Evolutionary conservation across 2,329 filamentous ascomycete species (phyloP), one percentile per base, ranked within the genome.

Genomic region (Cladosporium sp.): DNA sequence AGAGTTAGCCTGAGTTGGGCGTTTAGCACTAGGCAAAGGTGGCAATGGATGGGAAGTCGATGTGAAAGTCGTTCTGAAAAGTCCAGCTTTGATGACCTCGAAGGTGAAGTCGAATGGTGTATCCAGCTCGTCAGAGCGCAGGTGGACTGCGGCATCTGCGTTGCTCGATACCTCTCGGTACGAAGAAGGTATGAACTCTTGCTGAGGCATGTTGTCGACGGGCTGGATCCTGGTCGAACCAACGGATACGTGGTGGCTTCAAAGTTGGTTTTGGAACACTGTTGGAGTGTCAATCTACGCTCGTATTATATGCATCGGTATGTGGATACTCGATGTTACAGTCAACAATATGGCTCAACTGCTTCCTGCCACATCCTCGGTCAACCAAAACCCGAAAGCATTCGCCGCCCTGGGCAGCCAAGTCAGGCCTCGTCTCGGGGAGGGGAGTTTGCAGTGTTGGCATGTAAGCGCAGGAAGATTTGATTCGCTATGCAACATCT

Each of bases 1-100:
- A 14, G 74, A 67, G 1, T 83, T 83, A 18, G 57, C 30, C 3
- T 24, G 41, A 6, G 74, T 68, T 1, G 84, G 83, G n/a, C 80
- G 80, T 8, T 75, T 75, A 5, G 86, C 82, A 64, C 87, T 89
- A 8, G 89, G 89, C 71, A 87, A 86, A 1, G 89, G 89, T 32
- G 90, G 87, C 1, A 90, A 74, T 7, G 86, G 86, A 71, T 91
- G 88, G 2, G 82, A 81, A 15, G 81, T 72, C 0, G 89, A 88
- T 1, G 85, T 83, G 73, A 91, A 91, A 0, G 87, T 88, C 1
- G 89, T 90, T 51, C 89, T 82, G 77, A 91, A 92, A 18, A 91
- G 78, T 60, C 88, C 88, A 24, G 83, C 80, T 18, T 84, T 82
- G 34, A 92, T 71, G 0, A 85, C 82, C 73, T 91, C 86, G 68